Percentiles rank a stretch among this genome's conserved stretches.
phyloP scores from a whole-genome alignment of 176 grass and related monocot genomes.

The Oryza brachyantha region DNA sequence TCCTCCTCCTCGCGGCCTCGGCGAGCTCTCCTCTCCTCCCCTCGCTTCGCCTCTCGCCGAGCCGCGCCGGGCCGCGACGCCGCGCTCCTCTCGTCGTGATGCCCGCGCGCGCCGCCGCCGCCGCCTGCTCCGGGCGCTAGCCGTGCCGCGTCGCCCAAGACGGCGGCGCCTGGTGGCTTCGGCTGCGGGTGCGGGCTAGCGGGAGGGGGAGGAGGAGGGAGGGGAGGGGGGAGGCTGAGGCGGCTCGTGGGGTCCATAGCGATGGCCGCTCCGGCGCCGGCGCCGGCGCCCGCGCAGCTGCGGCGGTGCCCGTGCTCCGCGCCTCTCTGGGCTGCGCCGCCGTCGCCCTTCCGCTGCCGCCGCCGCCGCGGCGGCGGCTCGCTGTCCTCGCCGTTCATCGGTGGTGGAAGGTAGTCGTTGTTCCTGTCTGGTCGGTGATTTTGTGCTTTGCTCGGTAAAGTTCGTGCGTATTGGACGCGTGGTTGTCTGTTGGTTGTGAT shows the following conservation, averaged over 20 bases:
- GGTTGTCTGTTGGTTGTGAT: background rate
- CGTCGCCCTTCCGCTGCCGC: constrained; percentile 30
- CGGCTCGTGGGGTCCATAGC: constrained; percentile 44
- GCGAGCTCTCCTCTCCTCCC: background rate
- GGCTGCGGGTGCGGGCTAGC: constrained; percentile 35
- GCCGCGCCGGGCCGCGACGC: too few relatives aligned
- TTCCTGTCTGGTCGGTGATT: background rate
- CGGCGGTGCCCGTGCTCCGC: constrained; percentile 34
- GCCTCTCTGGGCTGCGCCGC: constrained; percentile 10
- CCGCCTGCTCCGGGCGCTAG: constrained; percentile 10
- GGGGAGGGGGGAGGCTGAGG: constrained; percentile 45
- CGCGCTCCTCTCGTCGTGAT: background rate
- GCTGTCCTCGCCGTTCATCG: constrained; percentile 25
- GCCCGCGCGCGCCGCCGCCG: background rate
- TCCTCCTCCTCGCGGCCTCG: background rate
- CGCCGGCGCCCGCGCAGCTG: constrained; percentile 33
- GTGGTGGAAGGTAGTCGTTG: constrained; percentile 30
- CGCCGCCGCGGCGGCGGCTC: constrained; percentile 17
- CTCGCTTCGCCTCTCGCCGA: background rate
- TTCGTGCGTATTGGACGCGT: background rate
- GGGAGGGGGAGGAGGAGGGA: constrained; percentile 20
- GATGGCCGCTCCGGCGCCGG: constrained; percentile 37
- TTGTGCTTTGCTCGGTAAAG: background rate
- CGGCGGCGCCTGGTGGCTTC: constrained; percentile 58
- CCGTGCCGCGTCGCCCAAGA: constrained; percentile 33